Evolutionary conservation across 75 land plant genomes (phyloP).

Genomic region (Azolla pinnata): DNA sequence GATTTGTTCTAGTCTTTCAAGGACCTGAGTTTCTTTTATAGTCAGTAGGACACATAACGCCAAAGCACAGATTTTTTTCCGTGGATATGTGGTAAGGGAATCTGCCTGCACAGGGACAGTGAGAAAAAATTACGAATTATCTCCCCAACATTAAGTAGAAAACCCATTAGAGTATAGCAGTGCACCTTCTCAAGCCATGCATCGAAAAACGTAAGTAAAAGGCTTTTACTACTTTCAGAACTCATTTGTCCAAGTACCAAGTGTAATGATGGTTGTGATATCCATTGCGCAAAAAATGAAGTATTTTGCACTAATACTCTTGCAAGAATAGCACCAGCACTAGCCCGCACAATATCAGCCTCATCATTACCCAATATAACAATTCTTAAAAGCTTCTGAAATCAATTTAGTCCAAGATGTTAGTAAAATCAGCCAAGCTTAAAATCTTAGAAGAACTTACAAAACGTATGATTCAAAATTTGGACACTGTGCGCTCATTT

Average conservation of each 20-base stretch:
- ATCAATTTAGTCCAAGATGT: no score
- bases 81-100: constrained; percentile 49
- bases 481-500: no score
- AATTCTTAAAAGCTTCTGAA: constrained; percentile 61
- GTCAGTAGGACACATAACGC: constrained; percentile 80
- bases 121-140: neutral
- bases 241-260: constrained; percentile 53
- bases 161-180: no score
- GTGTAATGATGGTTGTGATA: constrained; percentile 57
- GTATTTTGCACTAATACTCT: constrained; percentile 85
- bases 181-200: constrained; percentile 96
- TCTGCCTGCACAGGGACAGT: constrained; percentile 48
- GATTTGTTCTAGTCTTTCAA: constrained; percentile 92
- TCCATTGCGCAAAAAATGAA: constrained; percentile 73
- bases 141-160: no score
- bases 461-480: no score
- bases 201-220: constrained; percentile 74
- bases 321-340: constrained; percentile 86
- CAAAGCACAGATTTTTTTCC: constrained; percentile 56
- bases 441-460: no score
- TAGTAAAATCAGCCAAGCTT: no score
- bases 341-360: constrained; percentile 62
- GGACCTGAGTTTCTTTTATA: constrained; percentile 72
- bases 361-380: constrained; percentile 80
- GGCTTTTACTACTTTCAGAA: constrained; percentile 39